A percentile compares a stretch with the other conserved stretches of the same genome.
These are phyloP conservation scores for Eucalyptus viminalis DNA, from an alignment of 345 rosid genomes.

Conservation along the genomic window DNA sequence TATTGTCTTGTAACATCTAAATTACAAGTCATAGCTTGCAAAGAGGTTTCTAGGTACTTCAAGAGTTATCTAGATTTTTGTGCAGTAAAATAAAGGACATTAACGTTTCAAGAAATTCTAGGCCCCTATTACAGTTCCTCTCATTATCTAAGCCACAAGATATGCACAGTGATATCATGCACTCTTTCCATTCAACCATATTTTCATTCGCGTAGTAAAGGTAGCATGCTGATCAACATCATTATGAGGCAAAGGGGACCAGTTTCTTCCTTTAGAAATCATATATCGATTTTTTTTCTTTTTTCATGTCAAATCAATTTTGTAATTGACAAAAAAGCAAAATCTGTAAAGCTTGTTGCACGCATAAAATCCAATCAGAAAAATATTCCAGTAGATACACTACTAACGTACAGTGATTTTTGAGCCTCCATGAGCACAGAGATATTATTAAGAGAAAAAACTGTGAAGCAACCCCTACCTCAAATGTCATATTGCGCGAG, in stretches of 20 bases:
- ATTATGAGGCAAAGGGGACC: not conserved
- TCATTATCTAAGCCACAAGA: not conserved
- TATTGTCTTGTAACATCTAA: not conserved
- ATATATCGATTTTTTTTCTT: not conserved
- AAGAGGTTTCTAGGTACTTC: not conserved
- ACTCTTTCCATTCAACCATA: not conserved
- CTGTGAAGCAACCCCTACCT: constrained; percentile 21
- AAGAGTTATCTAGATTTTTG: not conserved
- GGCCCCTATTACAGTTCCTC: not conserved
- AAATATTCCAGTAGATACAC: not conserved
- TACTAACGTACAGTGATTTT: not conserved
- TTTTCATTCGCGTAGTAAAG: not conserved
- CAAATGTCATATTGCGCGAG: constrained; percentile 79
- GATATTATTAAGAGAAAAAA: not conserved
- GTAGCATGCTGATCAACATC: not conserved
- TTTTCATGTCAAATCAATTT: not conserved
- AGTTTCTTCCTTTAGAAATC: not conserved
- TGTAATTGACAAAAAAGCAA: not conserved
- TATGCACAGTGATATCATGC: not conserved
- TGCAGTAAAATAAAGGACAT: not conserved
- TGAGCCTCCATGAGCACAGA: not conserved
- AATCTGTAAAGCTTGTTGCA: not conserved
- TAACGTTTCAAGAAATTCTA: not conserved
- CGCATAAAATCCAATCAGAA: not conserved
- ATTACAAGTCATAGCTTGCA: not conserved